Evolutionary conservation across 2,329 filamentous ascomycete genomes (phyloP).

Genomic region (Sporothrix pseudoabietina): DNA sequence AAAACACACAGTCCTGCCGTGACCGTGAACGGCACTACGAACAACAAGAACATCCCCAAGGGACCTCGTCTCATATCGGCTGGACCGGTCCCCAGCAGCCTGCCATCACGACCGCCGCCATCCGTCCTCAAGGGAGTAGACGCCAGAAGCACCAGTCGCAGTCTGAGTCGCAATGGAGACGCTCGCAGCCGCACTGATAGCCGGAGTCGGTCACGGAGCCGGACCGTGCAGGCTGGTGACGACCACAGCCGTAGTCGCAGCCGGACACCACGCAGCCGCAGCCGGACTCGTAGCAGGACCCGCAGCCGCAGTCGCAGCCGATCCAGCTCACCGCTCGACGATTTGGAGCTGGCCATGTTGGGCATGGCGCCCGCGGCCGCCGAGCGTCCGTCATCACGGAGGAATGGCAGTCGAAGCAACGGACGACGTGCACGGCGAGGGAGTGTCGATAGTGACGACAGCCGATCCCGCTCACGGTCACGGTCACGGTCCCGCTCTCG

Average conservation of each 20-base stretch:
- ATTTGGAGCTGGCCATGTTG: constrained; percentile 37
- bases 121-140: constrained; percentile 24
- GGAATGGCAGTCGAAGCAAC: constrained; percentile 3
- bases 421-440: not conserved
- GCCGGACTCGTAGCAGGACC: constrained; percentile 17
- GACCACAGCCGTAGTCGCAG: not conserved
- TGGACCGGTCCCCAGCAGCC: constrained; percentile 17
- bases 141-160: constrained; percentile 24
- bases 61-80: not conserved
- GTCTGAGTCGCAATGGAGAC: constrained; percentile 15
- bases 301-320: constrained; percentile 30
- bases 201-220: constrained; percentile 18
- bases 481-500: not conserved
- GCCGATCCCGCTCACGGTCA: not conserved
- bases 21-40: not conserved
- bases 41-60: not conserved
- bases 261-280: not conserved
- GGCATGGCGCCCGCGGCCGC: constrained; percentile 37
- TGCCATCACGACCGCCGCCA: constrained; percentile 20
- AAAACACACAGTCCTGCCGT: not conserved
- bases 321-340: constrained; percentile 36
- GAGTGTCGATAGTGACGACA: not conserved
- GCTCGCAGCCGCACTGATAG: constrained; percentile 9
- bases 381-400: not conserved
- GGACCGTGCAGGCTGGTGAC: not conserved